phyloP scores from a whole-genome alignment of 1,284 basidiomycete genomes.

The Cystobasidium pallidum region DNA sequence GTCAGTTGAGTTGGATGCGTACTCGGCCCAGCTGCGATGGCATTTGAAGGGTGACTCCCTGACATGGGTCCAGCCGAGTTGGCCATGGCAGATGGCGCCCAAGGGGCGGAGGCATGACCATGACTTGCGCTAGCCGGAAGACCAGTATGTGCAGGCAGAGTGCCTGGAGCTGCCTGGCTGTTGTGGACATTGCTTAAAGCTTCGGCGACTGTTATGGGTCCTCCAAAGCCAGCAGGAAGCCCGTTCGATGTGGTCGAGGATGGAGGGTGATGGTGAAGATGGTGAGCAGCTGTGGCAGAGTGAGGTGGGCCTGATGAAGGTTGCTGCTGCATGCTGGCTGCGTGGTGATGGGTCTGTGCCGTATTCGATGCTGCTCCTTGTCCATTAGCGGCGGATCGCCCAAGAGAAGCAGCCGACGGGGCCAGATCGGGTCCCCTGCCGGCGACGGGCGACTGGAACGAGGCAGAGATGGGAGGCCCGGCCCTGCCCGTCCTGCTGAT shows the following conservation, averaged over 20 bases:
- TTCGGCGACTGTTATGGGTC: constrained; percentile 21
- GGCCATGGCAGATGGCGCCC: neutral
- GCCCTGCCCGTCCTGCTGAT: constrained; percentile 13
- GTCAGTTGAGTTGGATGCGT: neutral
- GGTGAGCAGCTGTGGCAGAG: neutral
- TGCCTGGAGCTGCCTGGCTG: constrained; percentile 3
- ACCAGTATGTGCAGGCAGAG: neutral
- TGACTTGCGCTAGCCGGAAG: neutral
- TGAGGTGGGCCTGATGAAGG: neutral
- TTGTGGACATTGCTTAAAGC: constrained; percentile 20
- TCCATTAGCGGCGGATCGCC: constrained; percentile 8
- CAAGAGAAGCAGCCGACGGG: neutral
- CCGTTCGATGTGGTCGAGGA: neutral
- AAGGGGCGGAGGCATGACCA: neutral
- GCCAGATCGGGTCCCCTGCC: neutral
- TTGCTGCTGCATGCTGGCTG: neutral
- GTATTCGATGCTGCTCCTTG: neutral
- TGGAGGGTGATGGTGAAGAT: constrained; percentile 6
- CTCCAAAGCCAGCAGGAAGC: constrained; percentile 4
- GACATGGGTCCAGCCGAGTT: neutral
- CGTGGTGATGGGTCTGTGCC: neutral
- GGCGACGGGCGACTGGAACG: neutral
- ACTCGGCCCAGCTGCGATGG: constrained; percentile 4
- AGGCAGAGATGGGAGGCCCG: neutral
- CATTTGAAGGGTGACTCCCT: neutral